Evolutionary conservation across 192 early-diverging fungal genomes (phyloP), one percentile per base, ranked within the genome.

Genomic region (Spizellomyces punctatus): DNA sequence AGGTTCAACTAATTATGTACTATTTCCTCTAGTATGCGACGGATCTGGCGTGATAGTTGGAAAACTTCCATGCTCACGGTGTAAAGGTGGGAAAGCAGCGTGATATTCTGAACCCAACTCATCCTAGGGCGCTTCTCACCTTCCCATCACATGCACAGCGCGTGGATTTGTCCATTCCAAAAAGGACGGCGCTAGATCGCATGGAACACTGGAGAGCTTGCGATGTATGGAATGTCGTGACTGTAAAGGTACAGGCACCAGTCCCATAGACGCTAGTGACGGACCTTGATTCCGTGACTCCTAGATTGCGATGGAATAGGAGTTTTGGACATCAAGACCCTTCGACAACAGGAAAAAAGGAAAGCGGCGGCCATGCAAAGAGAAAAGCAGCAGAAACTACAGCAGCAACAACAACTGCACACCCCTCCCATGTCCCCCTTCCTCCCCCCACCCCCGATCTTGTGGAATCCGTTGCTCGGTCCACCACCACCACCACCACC

Each of bases 141-240:
- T 36, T 36, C 27, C 27, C 27, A 36, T 36, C 27, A 36, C 27
- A 36, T 3, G 3, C 27, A 36, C 27, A 75, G 67, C 70, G 16
- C 49, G 70, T 10, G 76, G 76, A 9, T 77, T 72, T 52, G 6
- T 77, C 10, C 76, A 77, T 60, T 59, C 64, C 19, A 16, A 10
- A 44, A 43, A 36, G 46, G 50, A 54, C 14, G 67, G n/a, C 7
- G 16, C 1, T 4, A 8, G 22, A 63, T 19, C 46, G 46, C 65
- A 73, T 27, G 44, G 47, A 16, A 5, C 65, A 14, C n/a, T 43
- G 16, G 16, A 66, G 47, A n/a, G 59, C 12, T 61, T 73, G n/a
- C 8, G 21, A 8, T 77, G 76, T 49, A 14, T 57, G 8, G 64
- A 72, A 16, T 77, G 76, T 49, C 17, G 59, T 10, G 76, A 72